These are phyloP conservation scores for Colletotrichum sp. DNA, from an alignment of 2,329 filamentous ascomycete genomes.

Conservation along the genomic window DNA sequence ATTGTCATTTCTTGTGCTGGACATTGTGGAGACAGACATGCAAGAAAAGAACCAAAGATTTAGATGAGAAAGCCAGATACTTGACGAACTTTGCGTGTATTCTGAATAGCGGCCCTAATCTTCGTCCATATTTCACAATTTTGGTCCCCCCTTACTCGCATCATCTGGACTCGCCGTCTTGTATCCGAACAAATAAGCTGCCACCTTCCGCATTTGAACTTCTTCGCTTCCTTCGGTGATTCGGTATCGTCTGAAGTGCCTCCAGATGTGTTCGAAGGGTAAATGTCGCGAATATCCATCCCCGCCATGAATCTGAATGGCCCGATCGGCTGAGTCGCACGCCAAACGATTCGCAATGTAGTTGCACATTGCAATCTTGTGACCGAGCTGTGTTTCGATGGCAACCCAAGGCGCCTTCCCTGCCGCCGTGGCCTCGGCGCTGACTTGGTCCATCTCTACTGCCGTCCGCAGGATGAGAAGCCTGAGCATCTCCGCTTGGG, in stretches of 20 bases:
- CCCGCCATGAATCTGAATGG: background rate
- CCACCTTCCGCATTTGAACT: background rate
- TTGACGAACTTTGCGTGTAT: background rate
- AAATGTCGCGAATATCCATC: background rate
- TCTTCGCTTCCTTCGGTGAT: background rate
- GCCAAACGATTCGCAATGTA: background rate
- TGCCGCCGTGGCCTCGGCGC: background rate
- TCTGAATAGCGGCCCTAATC: background rate
- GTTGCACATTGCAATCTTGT: background rate
- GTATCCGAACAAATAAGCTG: background rate
- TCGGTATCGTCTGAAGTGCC: background rate
- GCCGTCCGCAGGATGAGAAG: background rate
- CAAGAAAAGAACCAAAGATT: background rate
- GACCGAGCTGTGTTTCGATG: background rate
- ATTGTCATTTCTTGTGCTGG: background rate
- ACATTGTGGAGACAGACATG: background rate
- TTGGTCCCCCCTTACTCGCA: background rate
- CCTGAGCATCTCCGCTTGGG: background rate
- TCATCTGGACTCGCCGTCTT: background rate
- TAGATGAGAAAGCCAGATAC: background rate
- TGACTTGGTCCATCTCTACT: background rate
- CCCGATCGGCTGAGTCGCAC: background rate
- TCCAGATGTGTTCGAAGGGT: background rate
- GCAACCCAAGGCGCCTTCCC: background rate
- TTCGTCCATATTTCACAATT: background rate